These are phyloP conservation scores for Cryptosporidium ryanae DNA, from an alignment of 169 alveolate species.

Conservation along the genomic window DNA sequence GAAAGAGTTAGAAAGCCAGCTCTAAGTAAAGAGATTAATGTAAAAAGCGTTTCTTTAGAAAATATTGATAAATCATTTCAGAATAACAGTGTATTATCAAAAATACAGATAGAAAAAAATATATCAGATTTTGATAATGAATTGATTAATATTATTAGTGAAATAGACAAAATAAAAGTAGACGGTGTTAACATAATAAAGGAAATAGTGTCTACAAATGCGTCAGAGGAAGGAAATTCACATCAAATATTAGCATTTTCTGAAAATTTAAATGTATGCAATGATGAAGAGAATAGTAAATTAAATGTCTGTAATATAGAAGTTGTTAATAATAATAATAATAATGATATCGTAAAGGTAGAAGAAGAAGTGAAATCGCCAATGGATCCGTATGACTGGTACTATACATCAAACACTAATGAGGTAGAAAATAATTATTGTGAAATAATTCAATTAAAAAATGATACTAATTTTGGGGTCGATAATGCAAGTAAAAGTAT, in stretches of 20 bases:
- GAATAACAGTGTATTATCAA: conserved; percentile 10
- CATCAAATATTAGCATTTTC: not conserved
- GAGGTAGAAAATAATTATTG: not conserved
- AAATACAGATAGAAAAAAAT: not conserved
- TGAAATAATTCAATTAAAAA: not conserved
- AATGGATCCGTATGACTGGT: conserved; percentile 70
- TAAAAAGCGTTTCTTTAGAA: not conserved
- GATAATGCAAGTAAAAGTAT: not conserved
- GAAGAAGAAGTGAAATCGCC: conserved; percentile 1
- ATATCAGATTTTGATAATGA: conserved; percentile 42
- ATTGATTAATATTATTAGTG: conserved; percentile 38
- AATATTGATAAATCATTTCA: not conserved
- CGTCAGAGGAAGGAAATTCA: conserved; percentile 26
- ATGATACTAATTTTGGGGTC: not conserved
- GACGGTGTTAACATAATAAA: not conserved
- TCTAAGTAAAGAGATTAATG: not conserved
- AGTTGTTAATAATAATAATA: not conserved
- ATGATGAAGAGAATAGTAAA: not conserved
- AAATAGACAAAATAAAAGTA: conserved; percentile 41
- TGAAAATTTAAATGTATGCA: not conserved
- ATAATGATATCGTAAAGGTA: not conserved
- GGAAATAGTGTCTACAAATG: conserved; percentile 37
- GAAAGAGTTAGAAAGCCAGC: not conserved
- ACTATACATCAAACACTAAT: conserved; percentile 8
- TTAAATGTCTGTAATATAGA: not conserved